Base-by-base conservation (phyloP, 1,284 basidiomycete species). In the Ustilago trichophora region DNA sequence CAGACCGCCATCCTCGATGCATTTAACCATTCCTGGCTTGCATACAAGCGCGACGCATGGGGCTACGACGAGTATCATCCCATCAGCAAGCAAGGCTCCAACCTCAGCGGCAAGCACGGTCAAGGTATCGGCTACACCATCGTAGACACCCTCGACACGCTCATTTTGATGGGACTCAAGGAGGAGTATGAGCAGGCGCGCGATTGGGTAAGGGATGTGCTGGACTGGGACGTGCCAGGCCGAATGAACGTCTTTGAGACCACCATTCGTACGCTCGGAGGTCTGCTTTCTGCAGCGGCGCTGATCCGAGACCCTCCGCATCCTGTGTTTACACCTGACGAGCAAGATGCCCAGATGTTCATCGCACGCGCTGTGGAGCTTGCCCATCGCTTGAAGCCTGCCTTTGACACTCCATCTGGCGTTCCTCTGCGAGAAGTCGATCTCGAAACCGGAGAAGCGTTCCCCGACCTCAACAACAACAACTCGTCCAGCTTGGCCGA, bases 211-310 rank as follows among this genome's bases (percentile, higher is more conserved):
- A 85, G 84, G 22, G 84, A 85, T 22, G 84, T 87, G 29, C 82
- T 97, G 37, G 83, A 85, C 9, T 93, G 96, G 77, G 89, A 95
- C 31, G 85, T 88, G 11, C 88, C 93, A 74, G 92, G 86, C 11
- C 83, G 86, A 16, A 91, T 92, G 82, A 97, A 90, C 81, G 93
- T 91, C 0, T 98, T 98, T 73, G 94, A 98, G 87, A 90, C 89
- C 0, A 91, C 91, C 0, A 92, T 92, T 41, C 88, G 91, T 18
- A 85, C 91, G 2, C 84, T 93, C 1, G 91, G 91, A 11, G 91
- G 91, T 9, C 84, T 98, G 1, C 85, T 97, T 0, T 88, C 93
- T 1, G 90, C 93, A 0, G 62, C 73, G 2, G 75, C 77, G 6
- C 54, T 81, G 6, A 77, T 78, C 24, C 49, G 50, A 6, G 59